A percentile compares a stretch with the other conserved stretches of the same genome.
These are phyloP conservation scores for Pyricularia grisea DNA, from an alignment of 2,329 filamentous ascomycete genomes.

Conservation along the genomic window DNA sequence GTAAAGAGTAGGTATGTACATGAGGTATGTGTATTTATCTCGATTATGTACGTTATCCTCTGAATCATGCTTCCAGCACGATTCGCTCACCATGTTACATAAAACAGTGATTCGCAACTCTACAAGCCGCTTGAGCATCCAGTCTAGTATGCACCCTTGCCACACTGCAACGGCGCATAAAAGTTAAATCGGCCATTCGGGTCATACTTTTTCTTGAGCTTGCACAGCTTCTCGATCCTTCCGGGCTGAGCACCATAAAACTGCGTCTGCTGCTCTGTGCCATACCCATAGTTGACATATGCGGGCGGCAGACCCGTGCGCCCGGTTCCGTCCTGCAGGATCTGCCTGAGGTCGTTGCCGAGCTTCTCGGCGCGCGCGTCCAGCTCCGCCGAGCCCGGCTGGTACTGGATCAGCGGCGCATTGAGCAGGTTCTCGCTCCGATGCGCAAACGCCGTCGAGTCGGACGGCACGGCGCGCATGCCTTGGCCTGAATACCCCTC, in stretches of 20 bases:
- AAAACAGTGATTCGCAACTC: no score
- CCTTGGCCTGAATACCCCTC: constrained; percentile 42
- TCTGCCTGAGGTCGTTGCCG: constrained; percentile 27
- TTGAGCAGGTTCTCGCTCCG: constrained; percentile 32
- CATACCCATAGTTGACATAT: constrained; percentile 44
- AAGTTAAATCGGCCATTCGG: constrained; percentile 32
- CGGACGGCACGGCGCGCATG: constrained; percentile 24
- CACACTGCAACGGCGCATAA: constrained; percentile 23
- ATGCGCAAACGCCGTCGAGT: constrained; percentile 34
- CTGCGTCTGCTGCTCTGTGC: constrained; percentile 28
- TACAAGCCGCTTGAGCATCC: no score
- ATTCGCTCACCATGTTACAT: no score
- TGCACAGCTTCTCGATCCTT: constrained; percentile 32
- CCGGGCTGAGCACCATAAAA: constrained; percentile 36
- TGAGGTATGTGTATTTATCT: no score
- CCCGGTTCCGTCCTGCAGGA: constrained; percentile 25
- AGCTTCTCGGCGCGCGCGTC: constrained; percentile 23
- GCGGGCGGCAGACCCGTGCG: constrained; percentile 19
- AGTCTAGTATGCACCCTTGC: background rate
- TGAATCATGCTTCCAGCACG: no score
- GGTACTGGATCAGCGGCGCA: constrained; percentile 27
- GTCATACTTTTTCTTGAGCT: constrained; percentile 39
- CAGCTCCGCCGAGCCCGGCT: constrained; percentile 15
- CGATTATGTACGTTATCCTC: no score
- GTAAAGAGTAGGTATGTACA: no score